Conservation (phyloP, 805 yeast species). For the Hemisphaericaspora nanyangensis region DNA sequence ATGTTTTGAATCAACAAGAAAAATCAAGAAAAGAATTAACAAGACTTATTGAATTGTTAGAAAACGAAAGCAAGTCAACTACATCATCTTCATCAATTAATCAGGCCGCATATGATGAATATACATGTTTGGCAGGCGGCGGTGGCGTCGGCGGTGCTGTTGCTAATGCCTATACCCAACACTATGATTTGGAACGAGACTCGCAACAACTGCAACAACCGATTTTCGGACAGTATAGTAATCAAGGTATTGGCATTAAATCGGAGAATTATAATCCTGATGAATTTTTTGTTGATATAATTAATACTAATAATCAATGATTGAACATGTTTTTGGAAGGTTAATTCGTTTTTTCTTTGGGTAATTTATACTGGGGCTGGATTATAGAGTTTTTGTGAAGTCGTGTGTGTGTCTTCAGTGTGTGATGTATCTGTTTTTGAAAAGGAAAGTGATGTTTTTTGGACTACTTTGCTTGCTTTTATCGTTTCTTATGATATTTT, state of each 20-base stretch:
- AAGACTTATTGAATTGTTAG: conserved; percentile 4
- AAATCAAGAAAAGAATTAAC: conserved; percentile 27
- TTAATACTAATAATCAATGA: background rate
- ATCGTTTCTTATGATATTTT: too few relatives aligned
- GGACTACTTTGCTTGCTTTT: too few relatives aligned
- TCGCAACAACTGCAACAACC: background rate
- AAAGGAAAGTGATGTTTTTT: too few relatives aligned
- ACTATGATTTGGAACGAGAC: background rate
- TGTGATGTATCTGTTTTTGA: too few relatives aligned
- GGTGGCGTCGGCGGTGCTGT: too few relatives aligned
- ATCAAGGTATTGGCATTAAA: too few relatives aligned
- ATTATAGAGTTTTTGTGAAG: too few relatives aligned
- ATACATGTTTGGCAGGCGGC: background rate
- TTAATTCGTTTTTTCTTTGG: too few relatives aligned
- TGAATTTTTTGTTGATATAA: conserved; percentile 7
- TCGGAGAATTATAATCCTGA: conserved; percentile 8
- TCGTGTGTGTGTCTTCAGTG: too few relatives aligned
- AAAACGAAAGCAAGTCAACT: background rate
- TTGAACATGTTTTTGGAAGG: background rate
- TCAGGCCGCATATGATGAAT: background rate
- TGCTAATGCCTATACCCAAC: background rate
- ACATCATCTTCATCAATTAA: background rate
- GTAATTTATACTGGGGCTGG: too few relatives aligned
- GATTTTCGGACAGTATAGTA: background rate
- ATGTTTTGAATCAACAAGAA: conserved; percentile 57